phyloP scores from a whole-genome alignment of 495 filamentous ascomycete species.

The Oidiodendron maius region DNA sequence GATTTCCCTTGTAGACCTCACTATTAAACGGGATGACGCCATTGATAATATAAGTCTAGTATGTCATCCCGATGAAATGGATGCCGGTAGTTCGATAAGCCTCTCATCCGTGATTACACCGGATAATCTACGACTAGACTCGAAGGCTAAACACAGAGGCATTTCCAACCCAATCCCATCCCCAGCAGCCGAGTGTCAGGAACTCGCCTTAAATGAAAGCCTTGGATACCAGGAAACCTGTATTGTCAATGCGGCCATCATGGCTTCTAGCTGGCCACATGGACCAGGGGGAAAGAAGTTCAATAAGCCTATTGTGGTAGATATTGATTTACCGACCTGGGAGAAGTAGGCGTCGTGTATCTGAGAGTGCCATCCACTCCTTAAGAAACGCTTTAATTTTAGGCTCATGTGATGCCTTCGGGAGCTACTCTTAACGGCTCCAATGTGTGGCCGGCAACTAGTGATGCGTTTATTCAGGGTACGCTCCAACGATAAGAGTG shows the following conservation, averaged over 20 bases:
- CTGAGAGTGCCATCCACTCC: too few relatives aligned
- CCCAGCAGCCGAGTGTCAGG: slow-evolving; percentile 32
- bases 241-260: slow-evolving; percentile 70
- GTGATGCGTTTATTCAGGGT: too few relatives aligned
- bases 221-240: slow-evolving; percentile 62
- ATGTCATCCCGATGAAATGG: neutral
- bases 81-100: neutral
- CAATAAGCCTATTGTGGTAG: slow-evolving; percentile 73
- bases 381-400: too few relatives aligned
- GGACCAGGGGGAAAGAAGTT: slow-evolving; percentile 48
- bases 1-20: slow-evolving; percentile 50
- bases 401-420: too few relatives aligned
- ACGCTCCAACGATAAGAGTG: too few relatives aligned
- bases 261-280: slow-evolving; percentile 62
- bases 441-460: too few relatives aligned
- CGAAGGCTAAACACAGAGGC: slow-evolving; percentile 1
- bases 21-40: slow-evolving; percentile 16
- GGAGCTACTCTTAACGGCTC: too few relatives aligned
- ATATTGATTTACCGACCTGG: slow-evolving; percentile 63
- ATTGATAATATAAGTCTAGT: slow-evolving; percentile 24
- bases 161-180: slow-evolving; percentile 7
- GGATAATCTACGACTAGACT: too few relatives aligned
- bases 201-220: slow-evolving; percentile 33
- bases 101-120: too few relatives aligned
- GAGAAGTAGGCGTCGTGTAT: too few relatives aligned